Evolutionary conservation across 441 rosid species (phyloP).

Genomic region (Cnidoscolus chayamansa): DNA sequence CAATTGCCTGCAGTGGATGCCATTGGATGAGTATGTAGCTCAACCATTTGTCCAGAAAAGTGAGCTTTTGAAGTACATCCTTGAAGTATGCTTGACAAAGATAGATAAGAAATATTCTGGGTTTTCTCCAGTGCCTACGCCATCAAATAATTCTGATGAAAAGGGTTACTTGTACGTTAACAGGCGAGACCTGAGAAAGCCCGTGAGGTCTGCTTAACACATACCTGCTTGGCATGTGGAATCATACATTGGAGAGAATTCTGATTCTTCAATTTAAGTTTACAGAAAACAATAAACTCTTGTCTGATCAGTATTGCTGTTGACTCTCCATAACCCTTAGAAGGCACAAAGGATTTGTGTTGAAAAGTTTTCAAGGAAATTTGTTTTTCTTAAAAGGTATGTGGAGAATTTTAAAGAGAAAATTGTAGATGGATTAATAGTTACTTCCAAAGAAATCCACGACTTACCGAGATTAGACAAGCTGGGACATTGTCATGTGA

Average conservation of each 20-base stretch:
- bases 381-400: too few species aligned
- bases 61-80: slow-evolving; percentile 43
- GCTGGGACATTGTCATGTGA: too few species aligned
- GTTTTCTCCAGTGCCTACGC: slow-evolving; percentile 41
- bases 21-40: slow-evolving; percentile 55
- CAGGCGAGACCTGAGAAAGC: slow-evolving; percentile 17
- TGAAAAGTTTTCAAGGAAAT: too few species aligned
- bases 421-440: too few species aligned
- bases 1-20: slow-evolving; percentile 65
- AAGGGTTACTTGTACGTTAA: slow-evolving; percentile 45
- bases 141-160: slow-evolving; percentile 33
- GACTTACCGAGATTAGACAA: too few species aligned
- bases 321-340: too few species aligned
- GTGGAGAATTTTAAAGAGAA: too few species aligned
- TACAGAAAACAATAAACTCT: too few species aligned
- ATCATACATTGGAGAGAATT: neutral
- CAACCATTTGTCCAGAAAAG: slow-evolving; percentile 52
- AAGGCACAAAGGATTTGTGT: too few species aligned
- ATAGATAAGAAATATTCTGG: slow-evolving; percentile 47
- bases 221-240: neutral
- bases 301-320: too few species aligned
- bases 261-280: neutral
- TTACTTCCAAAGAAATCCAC: too few species aligned
- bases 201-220: slow-evolving; percentile 8
- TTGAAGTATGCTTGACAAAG: slow-evolving; percentile 54